Base-by-base conservation (phyloP, 2,329 filamentous ascomycete species). In the Aspergillus pseudoviridinutans region DNA sequence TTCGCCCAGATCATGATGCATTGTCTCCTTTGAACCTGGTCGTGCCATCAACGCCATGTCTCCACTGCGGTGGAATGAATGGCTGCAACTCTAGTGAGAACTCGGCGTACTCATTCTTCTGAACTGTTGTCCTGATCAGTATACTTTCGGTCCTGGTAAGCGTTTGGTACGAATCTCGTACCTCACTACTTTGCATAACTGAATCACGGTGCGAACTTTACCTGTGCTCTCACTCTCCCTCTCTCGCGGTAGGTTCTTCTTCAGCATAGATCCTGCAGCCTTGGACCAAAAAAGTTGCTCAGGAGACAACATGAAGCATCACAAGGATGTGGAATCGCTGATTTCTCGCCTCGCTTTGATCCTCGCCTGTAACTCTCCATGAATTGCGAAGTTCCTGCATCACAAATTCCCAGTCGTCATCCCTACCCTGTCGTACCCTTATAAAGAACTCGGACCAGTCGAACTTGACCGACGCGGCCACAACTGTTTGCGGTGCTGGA, bases 371-470 rank as follows among this genome's bases (percentile, higher is more conserved):
- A 10, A 17, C 47, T 24, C 54, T 56, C 64, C 62, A 67, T 2
- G 58, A 56, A 38, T 61, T 59, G 20, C 58, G 47, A 24, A 66
- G 28, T 25, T 64, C 49, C 17, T 50, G 17, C 50, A 61, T 52
- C 3, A 65, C 46, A 22, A 58, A 17, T 7, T 49, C 28, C 58
- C 54, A 63, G 38, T 68, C 66, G 9, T 55, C 20, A 17, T 67
- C 58, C 12, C 55, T 50, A 1, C 58, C 64, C 44, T 50, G 59
- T 9, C 66, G 62, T 1, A 68, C 55, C 6, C 62, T 54, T 32
- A 67, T 62, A 25, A 57, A 57, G 12, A 64, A 61, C 4, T 49
- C 53, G 0, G 64, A 62, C 66, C 64, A 68, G 14, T 60, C 55
- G 9, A 66, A 59, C 24, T 50, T 61, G 4, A 68, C 57, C 1